phyloP scores from a whole-genome alignment of 2,329 filamentous ascomycete genomes.

The Fusarium piperis region DNA sequence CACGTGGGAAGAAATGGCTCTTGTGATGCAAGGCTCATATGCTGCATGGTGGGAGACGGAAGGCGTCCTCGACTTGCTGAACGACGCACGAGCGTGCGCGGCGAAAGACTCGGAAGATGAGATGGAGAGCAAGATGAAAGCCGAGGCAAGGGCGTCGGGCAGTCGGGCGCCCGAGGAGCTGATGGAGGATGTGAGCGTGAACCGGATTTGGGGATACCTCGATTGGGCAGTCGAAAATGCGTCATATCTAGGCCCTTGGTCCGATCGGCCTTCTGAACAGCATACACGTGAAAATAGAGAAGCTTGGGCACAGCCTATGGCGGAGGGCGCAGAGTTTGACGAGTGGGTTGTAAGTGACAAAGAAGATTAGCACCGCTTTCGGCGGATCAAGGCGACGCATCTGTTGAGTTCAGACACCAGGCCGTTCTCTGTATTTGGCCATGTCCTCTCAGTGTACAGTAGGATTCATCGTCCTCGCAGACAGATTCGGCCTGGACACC shows the following conservation, averaged over 20 bases:
- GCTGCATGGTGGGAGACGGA: constrained; percentile 6
- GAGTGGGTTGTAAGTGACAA: neutral
- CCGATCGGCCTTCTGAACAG: constrained; percentile 6
- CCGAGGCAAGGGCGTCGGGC: neutral
- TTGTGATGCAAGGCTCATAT: neutral
- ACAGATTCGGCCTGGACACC: too few relatives aligned
- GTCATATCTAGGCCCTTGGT: constrained; percentile 6
- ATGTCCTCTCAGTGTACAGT: too few relatives aligned
- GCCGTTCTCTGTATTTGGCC: neutral
- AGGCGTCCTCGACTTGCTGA: neutral
- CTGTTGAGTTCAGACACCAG: neutral
- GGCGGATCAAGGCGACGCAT: neutral
- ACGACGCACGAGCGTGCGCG: neutral
- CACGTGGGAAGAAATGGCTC: constrained; percentile 1
- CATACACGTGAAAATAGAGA: neutral
- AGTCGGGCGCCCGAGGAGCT: neutral
- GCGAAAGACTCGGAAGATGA: neutral
- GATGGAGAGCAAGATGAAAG: neutral
- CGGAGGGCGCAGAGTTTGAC: neutral
- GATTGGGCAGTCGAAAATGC: constrained; percentile 1
- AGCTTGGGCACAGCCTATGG: neutral
- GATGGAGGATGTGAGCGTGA: neutral
- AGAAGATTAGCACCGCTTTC: neutral
- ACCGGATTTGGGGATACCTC: constrained; percentile 4
- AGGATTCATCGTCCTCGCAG: too few relatives aligned